Percentiles rank a stretch among this genome's conserved stretches.
phyloP scores from a whole-genome alignment of 305 asterid genomes.

The Fraxinus nigra region DNA sequence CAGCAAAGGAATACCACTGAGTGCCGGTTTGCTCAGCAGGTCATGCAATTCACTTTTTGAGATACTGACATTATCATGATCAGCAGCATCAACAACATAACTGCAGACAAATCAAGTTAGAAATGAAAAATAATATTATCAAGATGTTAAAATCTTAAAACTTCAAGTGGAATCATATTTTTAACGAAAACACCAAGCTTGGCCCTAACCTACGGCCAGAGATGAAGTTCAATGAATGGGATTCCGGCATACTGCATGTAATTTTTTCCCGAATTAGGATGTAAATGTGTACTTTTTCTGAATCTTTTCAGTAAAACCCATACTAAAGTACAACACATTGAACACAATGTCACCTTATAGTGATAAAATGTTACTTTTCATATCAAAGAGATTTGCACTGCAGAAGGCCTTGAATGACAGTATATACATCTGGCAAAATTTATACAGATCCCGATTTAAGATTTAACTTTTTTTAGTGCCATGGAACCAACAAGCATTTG shows the following conservation, averaged over 20 bases:
- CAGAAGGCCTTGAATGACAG: background rate
- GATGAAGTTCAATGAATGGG: background rate
- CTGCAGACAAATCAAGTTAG: conserved; percentile 37
- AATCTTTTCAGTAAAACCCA: background rate
- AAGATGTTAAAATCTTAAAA: background rate
- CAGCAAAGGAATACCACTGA: conserved; percentile 81
- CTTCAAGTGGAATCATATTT: background rate
- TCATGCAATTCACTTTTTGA: conserved; percentile 86
- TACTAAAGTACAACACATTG: background rate
- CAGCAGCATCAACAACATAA: conserved; percentile 95
- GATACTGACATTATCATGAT: conserved; percentile 69
- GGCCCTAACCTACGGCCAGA: background rate
- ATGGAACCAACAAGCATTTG: background rate
- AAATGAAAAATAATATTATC: background rate
- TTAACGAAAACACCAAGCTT: background rate
- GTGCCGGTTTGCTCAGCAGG: conserved; percentile 77
- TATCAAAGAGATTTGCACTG: background rate
- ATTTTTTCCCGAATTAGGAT: background rate
- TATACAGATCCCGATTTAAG: background rate
- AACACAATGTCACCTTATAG: background rate
- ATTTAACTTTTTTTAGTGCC: background rate
- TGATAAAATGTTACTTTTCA: background rate
- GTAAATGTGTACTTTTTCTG: no score
- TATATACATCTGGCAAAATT: background rate
- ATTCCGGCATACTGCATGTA: background rate